Base-by-base conservation (phyloP, 2,329 filamentous ascomycete genomes). In the Phialocephala subalpina region DNA sequence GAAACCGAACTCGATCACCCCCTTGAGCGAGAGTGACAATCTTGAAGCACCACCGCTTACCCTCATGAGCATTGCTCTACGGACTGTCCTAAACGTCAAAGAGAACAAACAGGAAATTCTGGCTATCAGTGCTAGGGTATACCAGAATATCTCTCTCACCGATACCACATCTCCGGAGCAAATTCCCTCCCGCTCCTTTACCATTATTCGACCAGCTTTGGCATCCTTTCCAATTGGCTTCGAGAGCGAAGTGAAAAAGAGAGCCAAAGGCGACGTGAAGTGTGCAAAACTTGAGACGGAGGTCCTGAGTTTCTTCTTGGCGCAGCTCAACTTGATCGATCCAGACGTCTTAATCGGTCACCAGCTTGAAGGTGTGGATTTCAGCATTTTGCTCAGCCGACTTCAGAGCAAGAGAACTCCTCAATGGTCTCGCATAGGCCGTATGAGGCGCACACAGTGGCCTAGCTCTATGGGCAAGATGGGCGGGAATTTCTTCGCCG, bases 91-190 rank as follows among this genome's bases (percentile, higher is more conserved):
- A 79, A 97, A 98, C 73, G 85, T 89, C 42, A 95, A 93, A 76
- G 92, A 94, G 62, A 99, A 98, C 81, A 98, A 97, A 81, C 95
- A 97, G 76, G 96, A 99, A 78, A 94, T 99, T 57, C 82, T 99
- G 12, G 88, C 96, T 66, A 93, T 96, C 65, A 97, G 94, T 78
- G 93, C 93, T 40, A 90, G 97, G 73, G 89, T 98, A 36, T 99
- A 98, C 78, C 93, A 97, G 72, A 94, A 97, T 76, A 85, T 99
- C 18, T 91, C 90, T 5, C 85, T 99, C 35, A 92, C 86, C 52
- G 94, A 99, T 73, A 97, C 94, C 0, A 97, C 93, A 0, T 89
- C 94, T 0, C 90, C 94, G 0, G 94, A 98, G 69, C 92, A 94
- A 74, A 85, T 99, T 63, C 92, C 93, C 14, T 97, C 92, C 76